Evolutionary conservation across 371 early-diverging fungal species (phyloP).

Genomic region (Mucor saturninus): DNA sequence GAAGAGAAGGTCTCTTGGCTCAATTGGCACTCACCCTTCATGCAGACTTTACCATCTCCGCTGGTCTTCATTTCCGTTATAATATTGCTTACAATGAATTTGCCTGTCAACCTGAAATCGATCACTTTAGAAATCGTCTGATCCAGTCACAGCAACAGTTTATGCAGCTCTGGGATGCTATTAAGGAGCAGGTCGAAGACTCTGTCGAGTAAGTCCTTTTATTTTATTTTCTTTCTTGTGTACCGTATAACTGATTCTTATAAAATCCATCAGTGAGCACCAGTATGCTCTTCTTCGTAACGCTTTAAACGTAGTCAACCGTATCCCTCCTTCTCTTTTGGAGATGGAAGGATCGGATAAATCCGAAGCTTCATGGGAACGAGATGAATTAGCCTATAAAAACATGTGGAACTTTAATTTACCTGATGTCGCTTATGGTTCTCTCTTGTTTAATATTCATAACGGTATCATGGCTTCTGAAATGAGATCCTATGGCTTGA

Average conservation of each 20-base stretch:
- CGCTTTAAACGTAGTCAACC: conserved; percentile 62
- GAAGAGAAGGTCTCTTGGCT: conserved; percentile 67
- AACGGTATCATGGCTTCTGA: conserved; percentile 60
- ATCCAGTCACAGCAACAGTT: conserved; percentile 62
- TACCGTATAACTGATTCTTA: background rate
- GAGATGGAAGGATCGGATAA: conserved; percentile 23
- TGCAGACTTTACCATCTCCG: conserved; percentile 72
- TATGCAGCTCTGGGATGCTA: conserved; percentile 63
- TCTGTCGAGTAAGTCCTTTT: conserved; percentile 55
- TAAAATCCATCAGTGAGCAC: conserved; percentile 40
- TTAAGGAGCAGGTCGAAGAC: conserved; percentile 63
- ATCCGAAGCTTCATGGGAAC: conserved; percentile 23
- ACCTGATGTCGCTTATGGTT: conserved; percentile 67
- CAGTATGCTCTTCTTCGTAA: conserved; percentile 59
- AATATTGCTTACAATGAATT: conserved; percentile 73
- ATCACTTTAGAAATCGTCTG: conserved; percentile 62
- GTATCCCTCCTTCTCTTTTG: conserved; percentile 47
- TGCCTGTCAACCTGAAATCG: conserved; percentile 66
- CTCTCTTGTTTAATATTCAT: conserved; percentile 57
- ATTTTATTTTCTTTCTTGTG: background rate
- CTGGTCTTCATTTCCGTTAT: conserved; percentile 72
- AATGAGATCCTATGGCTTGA: conserved; percentile 63
- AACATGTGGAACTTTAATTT: conserved; percentile 75
- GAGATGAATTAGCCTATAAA: conserved; percentile 65
- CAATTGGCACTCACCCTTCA: conserved; percentile 64